Base-by-base conservation (phyloP, 1,284 basidiomycete species). In the Rhizopogon parksii region DNA sequence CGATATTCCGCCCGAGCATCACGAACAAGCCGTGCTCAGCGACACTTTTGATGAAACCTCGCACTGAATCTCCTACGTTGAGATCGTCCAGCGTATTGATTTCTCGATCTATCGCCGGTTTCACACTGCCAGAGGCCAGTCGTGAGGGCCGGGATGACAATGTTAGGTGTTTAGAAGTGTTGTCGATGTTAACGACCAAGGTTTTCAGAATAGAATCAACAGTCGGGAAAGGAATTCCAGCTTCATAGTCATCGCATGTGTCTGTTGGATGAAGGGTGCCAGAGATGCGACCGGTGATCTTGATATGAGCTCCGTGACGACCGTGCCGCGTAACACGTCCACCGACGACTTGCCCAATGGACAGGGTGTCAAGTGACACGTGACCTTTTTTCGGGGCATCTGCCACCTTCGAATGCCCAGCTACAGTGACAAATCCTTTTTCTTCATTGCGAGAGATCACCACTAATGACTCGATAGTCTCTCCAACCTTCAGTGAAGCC, bases 21-120 rank as follows among this genome's bases (percentile, higher is more conserved):
- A 99, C 91, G 62, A 96, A 98, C n/a, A 99, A 66, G 12, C 95
- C 95, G 60, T 88, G 83, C 46, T 92, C 86, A 17, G 84, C 79
- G 40, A 98, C 76, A 57, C 82, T 88, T 71, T 93, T 95, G 64
- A 98, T 81, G 64, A 96, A 91, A 9, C 95, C 95, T 48, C 92
- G 79, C 32, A 95, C 71, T 21, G 75, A 78, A 53, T 86, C 75
- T 3, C 92, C 94, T 32, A 79, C 75, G 61, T 85, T 78, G 36
- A 98, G 68, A 47, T 89, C 82, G 2, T 71, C 69, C 9, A 91
- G 52, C n/a, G 65, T 62, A n/a, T 68, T 69, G 56, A 96, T 77
- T 63, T 91, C 85, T 21, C 73, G 73, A 67, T 97, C 94, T 17
- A 79, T 71, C 0, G 88, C 64, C 11, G 73, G 61, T n/a, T 71